These are phyloP conservation scores for Cladosporium sp. DNA, from an alignment of 2,329 filamentous ascomycete genomes.

Conservation along the genomic window DNA sequence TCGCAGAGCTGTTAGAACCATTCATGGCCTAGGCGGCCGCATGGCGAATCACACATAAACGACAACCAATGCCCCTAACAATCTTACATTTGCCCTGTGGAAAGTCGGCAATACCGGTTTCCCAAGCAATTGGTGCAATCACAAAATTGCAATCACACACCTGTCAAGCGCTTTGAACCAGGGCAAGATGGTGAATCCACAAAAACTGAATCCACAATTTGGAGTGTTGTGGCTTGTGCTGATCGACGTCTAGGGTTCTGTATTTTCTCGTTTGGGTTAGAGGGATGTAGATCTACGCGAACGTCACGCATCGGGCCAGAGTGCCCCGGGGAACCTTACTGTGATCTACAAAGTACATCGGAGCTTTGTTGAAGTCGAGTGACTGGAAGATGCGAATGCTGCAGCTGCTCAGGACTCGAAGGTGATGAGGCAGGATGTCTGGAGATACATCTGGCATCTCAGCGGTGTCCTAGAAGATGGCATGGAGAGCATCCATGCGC, in stretches of 20 bases:
- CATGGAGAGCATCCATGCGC: too few relatives aligned
- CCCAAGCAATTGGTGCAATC: background rate
- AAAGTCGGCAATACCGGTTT: background rate
- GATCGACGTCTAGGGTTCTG: constrained; percentile 2
- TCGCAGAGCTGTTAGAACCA: background rate
- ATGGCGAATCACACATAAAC: background rate
- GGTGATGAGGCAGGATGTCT: background rate
- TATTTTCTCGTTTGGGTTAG: constrained; percentile 1
- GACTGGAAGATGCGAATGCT: background rate
- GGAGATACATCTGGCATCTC: background rate
- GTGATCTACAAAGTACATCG: background rate
- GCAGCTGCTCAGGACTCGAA: background rate
- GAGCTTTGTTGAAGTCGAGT: background rate
- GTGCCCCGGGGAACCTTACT: background rate
- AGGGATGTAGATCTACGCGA: background rate
- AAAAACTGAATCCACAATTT: background rate
- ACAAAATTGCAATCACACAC: background rate
- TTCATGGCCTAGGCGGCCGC: background rate
- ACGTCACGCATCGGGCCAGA: background rate
- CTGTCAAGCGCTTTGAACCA: background rate
- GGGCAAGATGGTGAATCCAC: background rate
- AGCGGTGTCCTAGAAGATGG: background rate
- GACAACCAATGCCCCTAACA: background rate
- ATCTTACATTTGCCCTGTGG: background rate
- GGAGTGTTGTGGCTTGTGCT: background rate